Percentiles rank a stretch among this genome's conserved stretches.
Conservation (phyloP, 352 stramenopile genomes). For the Phytophthora europaea region DNA sequence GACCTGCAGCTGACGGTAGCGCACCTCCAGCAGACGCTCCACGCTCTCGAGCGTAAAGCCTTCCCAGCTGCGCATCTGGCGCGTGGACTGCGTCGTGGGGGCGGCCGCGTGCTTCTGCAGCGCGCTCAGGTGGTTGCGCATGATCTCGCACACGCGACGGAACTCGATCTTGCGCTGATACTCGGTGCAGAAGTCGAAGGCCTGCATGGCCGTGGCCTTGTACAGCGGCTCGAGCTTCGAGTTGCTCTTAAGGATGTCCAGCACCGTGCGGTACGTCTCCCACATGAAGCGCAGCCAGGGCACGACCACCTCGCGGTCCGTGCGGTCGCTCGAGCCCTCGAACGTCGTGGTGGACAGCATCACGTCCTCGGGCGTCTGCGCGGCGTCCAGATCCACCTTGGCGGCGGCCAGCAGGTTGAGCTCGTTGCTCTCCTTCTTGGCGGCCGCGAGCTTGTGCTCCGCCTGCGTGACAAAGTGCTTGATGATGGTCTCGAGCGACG, state of each 20-base stretch:
- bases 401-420: constrained; percentile 84
- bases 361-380: constrained; percentile 95
- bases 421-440: constrained; percentile 90
- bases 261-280: constrained; percentile 98
- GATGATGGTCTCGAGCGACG: constrained; percentile 96
- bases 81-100: constrained; percentile 78
- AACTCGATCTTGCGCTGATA: constrained; percentile 97
- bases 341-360: constrained; percentile 98
- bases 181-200: constrained; percentile 88
- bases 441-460: constrained; percentile 88
- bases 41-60: constrained; percentile 96
- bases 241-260: constrained; percentile 98
- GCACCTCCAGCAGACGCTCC: constrained; percentile 97
- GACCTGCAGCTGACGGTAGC: constrained; percentile 98
- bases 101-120: constrained; percentile 93
- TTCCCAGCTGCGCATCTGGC: constrained; percentile 96
- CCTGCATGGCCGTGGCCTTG: constrained; percentile 81
- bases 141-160: constrained; percentile 97
- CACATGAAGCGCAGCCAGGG: constrained; percentile 96
- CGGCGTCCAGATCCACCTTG: constrained; percentile 92
- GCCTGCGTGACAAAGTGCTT: constrained; percentile 93
- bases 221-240: constrained; percentile 92
- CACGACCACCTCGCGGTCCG: constrained; percentile 95
- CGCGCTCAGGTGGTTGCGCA: constrained; percentile 96
- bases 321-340: constrained; percentile 95